These are phyloP conservation scores for Fraxinus quadrangulata DNA, from an alignment of 257 asterid species.

Conservation along the genomic window DNA sequence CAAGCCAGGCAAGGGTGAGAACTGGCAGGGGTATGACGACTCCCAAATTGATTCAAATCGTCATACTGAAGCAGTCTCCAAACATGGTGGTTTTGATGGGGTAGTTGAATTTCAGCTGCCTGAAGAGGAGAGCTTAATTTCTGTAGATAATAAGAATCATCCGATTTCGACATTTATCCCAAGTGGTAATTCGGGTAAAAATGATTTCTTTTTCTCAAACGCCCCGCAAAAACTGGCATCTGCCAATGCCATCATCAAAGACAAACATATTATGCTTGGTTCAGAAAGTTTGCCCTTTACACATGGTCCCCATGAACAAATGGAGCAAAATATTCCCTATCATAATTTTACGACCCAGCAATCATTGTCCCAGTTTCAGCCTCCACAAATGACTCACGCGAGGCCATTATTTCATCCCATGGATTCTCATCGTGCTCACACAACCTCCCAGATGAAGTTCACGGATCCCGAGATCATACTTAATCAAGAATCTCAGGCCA, in stretches of 20 bases:
- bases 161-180: conserved; percentile 39
- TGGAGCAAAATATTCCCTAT: conserved; percentile 46
- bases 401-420: conserved; percentile 54
- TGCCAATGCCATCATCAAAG: conserved; percentile 44
- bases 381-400: conserved; percentile 52
- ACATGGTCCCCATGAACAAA: conserved; percentile 45
- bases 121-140: conserved; percentile 61
- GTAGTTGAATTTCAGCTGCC: conserved; percentile 54
- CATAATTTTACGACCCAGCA: conserved; percentile 49
- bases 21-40: conserved; percentile 57
- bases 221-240: conserved; percentile 56
- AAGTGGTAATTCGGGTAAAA: conserved; percentile 39
- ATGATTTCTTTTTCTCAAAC: conserved; percentile 36
- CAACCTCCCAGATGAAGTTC: no score
- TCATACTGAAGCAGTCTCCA: conserved; percentile 36
- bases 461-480: conserved; percentile 48
- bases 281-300: conserved; percentile 46
- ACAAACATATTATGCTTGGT: conserved; percentile 40
- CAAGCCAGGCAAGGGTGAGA: conserved; percentile 34
- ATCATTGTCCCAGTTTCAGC: conserved; percentile 55
- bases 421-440: conserved; percentile 57
- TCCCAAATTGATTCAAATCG: conserved; percentile 36
- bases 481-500: conserved; percentile 51
- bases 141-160: conserved; percentile 45
- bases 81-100: conserved; percentile 45